Evolutionary conservation across 1,284 basidiomycete genomes (phyloP).

Genomic region (Boletellus deceptivus): DNA sequence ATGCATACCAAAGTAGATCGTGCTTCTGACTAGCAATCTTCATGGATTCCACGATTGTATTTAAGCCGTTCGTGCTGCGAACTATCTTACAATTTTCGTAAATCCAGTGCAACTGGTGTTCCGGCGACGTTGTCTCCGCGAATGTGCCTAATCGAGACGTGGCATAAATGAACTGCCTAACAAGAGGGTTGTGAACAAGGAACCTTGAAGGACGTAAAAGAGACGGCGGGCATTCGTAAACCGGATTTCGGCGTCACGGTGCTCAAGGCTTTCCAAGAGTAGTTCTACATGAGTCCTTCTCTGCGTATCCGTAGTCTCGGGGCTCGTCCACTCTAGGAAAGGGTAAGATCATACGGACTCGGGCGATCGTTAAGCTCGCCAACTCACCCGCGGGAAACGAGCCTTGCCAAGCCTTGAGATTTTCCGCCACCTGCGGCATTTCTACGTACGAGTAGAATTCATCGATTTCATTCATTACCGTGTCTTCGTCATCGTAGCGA

Average conservation of each 20-base stretch:
- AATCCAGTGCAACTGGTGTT: slow-evolving; percentile 95
- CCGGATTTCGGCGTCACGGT: slow-evolving; percentile 78
- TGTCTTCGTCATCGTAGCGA: slow-evolving; percentile 93
- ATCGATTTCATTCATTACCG: slow-evolving; percentile 92
- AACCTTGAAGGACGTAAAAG: slow-evolving; percentile 90
- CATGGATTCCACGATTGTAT: slow-evolving; percentile 82
- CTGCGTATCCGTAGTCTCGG: slow-evolving; percentile 50
- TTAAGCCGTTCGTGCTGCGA: slow-evolving; percentile 81
- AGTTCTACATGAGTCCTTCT: slow-evolving; percentile 74
- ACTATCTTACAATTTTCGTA: slow-evolving; percentile 92
- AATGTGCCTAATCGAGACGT: slow-evolving; percentile 69
- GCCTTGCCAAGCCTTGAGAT: slow-evolving; percentile 84
- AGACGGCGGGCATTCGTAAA: slow-evolving; percentile 85
- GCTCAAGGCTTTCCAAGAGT: slow-evolving; percentile 83
- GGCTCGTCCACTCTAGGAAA: slow-evolving; percentile 73
- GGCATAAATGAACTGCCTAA: slow-evolving; percentile 22
- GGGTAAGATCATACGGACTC: slow-evolving; percentile 1
- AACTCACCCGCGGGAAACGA: slow-evolving; percentile 72
- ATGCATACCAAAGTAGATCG: slow-evolving; percentile 69
- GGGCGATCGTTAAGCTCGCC: neutral
- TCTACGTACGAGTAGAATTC: slow-evolving; percentile 99
- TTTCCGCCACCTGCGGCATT: slow-evolving; percentile 87
- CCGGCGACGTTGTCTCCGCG: slow-evolving; percentile 85
- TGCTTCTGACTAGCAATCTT: slow-evolving; percentile 90
- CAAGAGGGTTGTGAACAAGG: slow-evolving; percentile 1